Conservation (phyloP, 1,139 yeast genomes). For the Geotrichum aggregatum region DNA sequence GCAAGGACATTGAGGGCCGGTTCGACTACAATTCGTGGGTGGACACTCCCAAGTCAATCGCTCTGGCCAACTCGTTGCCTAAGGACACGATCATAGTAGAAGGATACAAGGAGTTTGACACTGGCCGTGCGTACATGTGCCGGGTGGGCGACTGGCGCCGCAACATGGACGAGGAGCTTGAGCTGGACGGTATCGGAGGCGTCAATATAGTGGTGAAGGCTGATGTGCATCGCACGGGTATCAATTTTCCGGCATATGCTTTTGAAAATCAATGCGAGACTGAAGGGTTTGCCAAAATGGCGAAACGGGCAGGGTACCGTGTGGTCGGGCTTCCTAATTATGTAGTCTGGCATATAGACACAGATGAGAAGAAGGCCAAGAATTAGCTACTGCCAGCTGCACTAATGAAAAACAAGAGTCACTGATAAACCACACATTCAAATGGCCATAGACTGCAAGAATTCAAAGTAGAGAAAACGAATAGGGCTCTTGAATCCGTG, state of each 20-base stretch:
- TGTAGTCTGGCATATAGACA: slow-evolving; percentile 60
- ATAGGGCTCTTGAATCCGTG: too few relatives aligned
- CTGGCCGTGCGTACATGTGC: slow-evolving; percentile 82
- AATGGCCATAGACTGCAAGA: not conserved
- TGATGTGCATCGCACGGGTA: slow-evolving; percentile 74
- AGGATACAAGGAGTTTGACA: slow-evolving; percentile 85
- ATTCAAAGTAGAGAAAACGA: not conserved
- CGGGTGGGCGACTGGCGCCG: slow-evolving; percentile 64
- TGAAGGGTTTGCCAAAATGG: slow-evolving; percentile 84
- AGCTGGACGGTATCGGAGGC: slow-evolving; percentile 86
- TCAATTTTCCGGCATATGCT: slow-evolving; percentile 84
- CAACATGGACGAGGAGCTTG: slow-evolving; percentile 60
- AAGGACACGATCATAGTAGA: slow-evolving; percentile 89
- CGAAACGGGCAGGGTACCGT: slow-evolving; percentile 68
- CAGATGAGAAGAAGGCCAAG: slow-evolving; percentile 27
- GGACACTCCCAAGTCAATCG: slow-evolving; percentile 67
- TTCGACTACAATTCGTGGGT: slow-evolving; percentile 88
- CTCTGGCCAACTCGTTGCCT: slow-evolving; percentile 59
- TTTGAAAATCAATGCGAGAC: slow-evolving; percentile 89
- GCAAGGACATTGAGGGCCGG: slow-evolving; percentile 69
- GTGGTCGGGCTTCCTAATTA: slow-evolving; percentile 90
- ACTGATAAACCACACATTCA: not conserved
- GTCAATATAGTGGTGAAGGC: slow-evolving; percentile 83
- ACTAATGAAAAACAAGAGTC: not conserved
- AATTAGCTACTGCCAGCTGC: not conserved